Conservation (phyloP, 371 early-diverging fungal species). For the Mortierella sp. region DNA sequence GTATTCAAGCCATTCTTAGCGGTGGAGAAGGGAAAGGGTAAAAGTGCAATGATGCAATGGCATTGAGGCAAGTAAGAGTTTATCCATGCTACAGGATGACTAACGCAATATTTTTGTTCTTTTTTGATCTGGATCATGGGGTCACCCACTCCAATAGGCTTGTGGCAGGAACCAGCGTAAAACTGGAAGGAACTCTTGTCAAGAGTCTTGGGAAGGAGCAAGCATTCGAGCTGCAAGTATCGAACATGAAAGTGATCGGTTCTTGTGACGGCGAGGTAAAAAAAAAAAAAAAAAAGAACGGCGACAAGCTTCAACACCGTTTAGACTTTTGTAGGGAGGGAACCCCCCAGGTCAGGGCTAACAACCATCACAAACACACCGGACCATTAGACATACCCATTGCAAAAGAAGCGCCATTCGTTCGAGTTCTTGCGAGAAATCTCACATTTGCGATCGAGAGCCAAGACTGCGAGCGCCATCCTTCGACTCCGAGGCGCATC, state of each 20-base stretch:
- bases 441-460: constrained; percentile 83
- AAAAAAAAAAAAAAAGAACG: constrained; percentile 4
- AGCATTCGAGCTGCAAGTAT: constrained; percentile 76
- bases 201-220: constrained; percentile 80
- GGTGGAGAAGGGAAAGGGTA: constrained; percentile 65
- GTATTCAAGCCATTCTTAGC: constrained; percentile 79
- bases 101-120: neutral
- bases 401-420: constrained; percentile 88
- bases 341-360: neutral
- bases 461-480: constrained; percentile 79
- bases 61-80: neutral
- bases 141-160: too few relatives aligned
- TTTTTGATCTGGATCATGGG: constrained; percentile 1
- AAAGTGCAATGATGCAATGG: constrained; percentile 4
- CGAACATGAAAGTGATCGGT: constrained; percentile 68
- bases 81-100: neutral
- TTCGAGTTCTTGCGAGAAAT: constrained; percentile 84
- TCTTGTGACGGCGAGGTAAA: constrained; percentile 71
- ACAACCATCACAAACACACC: too few relatives aligned
- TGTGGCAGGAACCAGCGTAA: constrained; percentile 77
- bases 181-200: constrained; percentile 71
- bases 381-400: constrained; percentile 74
- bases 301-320: neutral
- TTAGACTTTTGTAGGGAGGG: neutral
- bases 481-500: constrained; percentile 77